Evolutionary conservation across 2,329 filamentous ascomycete genomes (phyloP), one percentile per base, ranked within the genome.

Genomic region (Calonectria fujianensis): DNA sequence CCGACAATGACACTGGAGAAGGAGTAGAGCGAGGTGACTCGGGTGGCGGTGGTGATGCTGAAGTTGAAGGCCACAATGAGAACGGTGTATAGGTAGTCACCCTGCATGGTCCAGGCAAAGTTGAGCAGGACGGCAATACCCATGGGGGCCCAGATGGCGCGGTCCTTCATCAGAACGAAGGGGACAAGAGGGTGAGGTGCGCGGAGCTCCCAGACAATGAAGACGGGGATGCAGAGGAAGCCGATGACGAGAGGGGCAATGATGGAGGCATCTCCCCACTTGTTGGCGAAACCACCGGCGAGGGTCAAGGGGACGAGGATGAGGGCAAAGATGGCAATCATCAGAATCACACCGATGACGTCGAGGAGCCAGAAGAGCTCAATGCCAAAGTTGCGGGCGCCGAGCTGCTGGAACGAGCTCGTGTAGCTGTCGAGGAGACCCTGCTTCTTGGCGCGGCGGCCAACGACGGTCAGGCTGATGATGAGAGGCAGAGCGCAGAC

Each of bases 31-130:
- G 90, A 91, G 0, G 86, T 85, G 74, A 94, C 89, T 20, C 92
- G 89, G 0, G 91, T 93, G 3, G 92, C 92, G 11, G 85, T 86
- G 65, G 85, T 86, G 76, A 90, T 82, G 66, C 87, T 89, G 75
- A 93, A 91, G 81, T 92, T 87, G 78, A 93, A 94, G 45, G 88
- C 89, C 24, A 94, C 90, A 14, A 89, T 82, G 1, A 94, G 88
- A 1, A 93, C 89, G 0, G 92, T 92, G 84, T 89, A 93, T 3
- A 94, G 87, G 82, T 90, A 93, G 80, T 93, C 90, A 29, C 89
- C 90, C 82, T 94, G 92, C 83, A 93, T 87, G 74, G 89, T 89
- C 91, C 91, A 93, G 24, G 89, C 83, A 79, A 90, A 90, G 84
- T 90, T 91, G 79, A 91, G 86, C 78, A 90, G 83, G 61, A 87